Conservation (phyloP, 192 early-diverging fungal genomes). For the Podila epicladia region DNA sequence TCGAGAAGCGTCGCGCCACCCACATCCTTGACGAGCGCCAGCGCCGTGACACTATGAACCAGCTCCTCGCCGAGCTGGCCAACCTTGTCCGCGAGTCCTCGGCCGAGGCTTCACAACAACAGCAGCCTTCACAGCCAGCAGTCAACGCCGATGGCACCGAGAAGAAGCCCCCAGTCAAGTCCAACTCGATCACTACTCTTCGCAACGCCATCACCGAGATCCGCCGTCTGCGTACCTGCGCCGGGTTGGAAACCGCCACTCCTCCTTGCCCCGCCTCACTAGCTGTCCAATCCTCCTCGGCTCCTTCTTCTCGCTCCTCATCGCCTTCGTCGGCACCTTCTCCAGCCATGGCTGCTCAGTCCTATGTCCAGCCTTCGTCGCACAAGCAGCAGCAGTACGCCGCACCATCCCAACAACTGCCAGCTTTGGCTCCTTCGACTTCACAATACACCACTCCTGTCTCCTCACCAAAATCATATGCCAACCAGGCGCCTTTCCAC, state of each 20-base stretch:
- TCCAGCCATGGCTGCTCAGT: not conserved
- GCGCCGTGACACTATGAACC: constrained; percentile 51
- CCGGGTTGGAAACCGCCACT: constrained; percentile 39
- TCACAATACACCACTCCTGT: constrained; percentile 18
- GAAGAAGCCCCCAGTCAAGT: constrained; percentile 47
- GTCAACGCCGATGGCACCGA: constrained; percentile 27
- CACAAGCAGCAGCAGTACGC: not conserved
- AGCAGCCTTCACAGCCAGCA: not conserved
- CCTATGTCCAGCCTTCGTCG: not conserved
- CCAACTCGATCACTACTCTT: constrained; percentile 50
- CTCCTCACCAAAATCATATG: constrained; percentile 23
- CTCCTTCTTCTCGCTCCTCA: constrained; percentile 6
- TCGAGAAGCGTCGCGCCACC: constrained; percentile 44
- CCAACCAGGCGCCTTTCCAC: constrained; percentile 1
- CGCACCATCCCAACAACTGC: constrained; percentile 9
- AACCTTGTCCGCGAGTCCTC: constrained; percentile 46
- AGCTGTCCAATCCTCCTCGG: constrained; percentile 14
- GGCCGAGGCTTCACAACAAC: constrained; percentile 12
- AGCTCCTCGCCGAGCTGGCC: constrained; percentile 45
- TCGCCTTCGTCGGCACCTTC: not conserved
- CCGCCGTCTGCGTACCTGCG: constrained; percentile 41
- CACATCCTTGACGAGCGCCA: constrained; percentile 51
- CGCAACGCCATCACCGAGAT: constrained; percentile 49
- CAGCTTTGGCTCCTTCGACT: constrained; percentile 10
- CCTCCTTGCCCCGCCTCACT: constrained; percentile 37